Evolutionary conservation across 2,329 filamentous ascomycete species (phyloP).

Genomic region (Pseudocercospora macadamiae): DNA sequence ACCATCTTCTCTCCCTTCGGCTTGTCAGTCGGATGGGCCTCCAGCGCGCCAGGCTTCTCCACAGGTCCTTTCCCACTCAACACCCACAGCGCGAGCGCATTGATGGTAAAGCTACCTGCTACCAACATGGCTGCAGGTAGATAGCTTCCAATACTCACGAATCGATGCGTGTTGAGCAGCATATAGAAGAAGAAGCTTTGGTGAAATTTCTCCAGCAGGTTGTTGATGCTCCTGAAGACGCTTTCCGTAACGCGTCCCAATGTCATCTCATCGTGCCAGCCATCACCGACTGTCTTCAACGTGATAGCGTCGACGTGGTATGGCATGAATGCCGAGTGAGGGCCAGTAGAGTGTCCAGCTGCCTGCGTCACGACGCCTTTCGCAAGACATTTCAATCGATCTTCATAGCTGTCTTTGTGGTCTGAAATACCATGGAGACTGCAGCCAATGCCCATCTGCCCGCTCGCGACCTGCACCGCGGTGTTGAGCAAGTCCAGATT

Average conservation of each 20-base stretch:
- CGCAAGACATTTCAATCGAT: slow-evolving; percentile 84
- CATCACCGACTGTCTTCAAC: slow-evolving; percentile 82
- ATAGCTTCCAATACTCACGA: slow-evolving; percentile 98
- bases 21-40: slow-evolving; percentile 31
- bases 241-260: slow-evolving; percentile 88
- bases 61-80: slow-evolving; percentile 65
- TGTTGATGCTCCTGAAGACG: slow-evolving; percentile 91
- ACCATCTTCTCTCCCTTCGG: slow-evolving; percentile 42
- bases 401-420: slow-evolving; percentile 75
- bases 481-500: slow-evolving; percentile 97
- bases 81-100: slow-evolving; percentile 92
- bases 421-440: slow-evolving; percentile 84
- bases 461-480: slow-evolving; percentile 80
- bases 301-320: slow-evolving; percentile 98
- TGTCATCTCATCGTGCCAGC: slow-evolving; percentile 98
- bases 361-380: slow-evolving; percentile 92
- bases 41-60: slow-evolving; percentile 38
- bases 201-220: slow-evolving; percentile 92
- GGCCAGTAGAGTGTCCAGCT: slow-evolving; percentile 82
- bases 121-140: slow-evolving; percentile 96
- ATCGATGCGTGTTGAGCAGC: slow-evolving; percentile 85
- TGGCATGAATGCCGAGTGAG: slow-evolving; percentile 94
- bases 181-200: slow-evolving; percentile 99
- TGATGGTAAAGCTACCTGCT: slow-evolving; percentile 92
- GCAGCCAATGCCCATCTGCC: slow-evolving; percentile 87